Evolutionary conservation across 257 asterid species (phyloP).

Genomic region (Anisodus acutangulus): DNA sequence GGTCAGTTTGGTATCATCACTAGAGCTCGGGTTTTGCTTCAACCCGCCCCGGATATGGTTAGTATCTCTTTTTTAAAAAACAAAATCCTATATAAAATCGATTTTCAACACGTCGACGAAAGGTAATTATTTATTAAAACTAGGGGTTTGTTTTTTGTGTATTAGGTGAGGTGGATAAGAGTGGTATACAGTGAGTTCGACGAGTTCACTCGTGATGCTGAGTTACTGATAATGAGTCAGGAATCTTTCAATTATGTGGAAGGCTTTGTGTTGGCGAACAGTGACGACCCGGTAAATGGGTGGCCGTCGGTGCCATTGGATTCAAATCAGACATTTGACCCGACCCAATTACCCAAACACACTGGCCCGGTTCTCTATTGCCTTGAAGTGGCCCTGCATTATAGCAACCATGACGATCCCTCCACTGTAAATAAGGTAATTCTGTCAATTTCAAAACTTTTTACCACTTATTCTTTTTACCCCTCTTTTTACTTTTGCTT

Average conservation of each 20-base stretch:
- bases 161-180: conserved; percentile 94
- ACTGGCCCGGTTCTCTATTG: conserved; percentile 87
- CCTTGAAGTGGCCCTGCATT: conserved; percentile 82
- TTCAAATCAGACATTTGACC: conserved; percentile 51
- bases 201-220: conserved; percentile 78
- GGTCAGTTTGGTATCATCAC: conserved; percentile 95
- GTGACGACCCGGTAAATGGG: conserved; percentile 79
- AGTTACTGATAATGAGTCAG: conserved; percentile 60
- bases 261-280: conserved; percentile 79
- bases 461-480: background rate
- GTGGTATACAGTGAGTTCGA: conserved; percentile 77
- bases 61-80: background rate
- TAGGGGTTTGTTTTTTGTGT: background rate
- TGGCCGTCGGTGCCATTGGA: conserved; percentile 76
- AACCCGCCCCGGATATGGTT: conserved; percentile 88
- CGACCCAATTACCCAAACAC: conserved; percentile 46
- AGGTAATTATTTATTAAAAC: background rate
- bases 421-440: conserved; percentile 62
- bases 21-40: conserved; percentile 76
- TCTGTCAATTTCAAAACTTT: background rate
- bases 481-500: conserved; percentile 17
- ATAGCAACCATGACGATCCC: conserved; percentile 45
- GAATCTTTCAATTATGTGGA: conserved; percentile 79
- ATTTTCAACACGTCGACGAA: background rate
- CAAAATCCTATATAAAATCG: background rate